phyloP scores from a whole-genome alignment of 1,284 basidiomycete genomes.

The Fomitiporia mediterranea region DNA sequence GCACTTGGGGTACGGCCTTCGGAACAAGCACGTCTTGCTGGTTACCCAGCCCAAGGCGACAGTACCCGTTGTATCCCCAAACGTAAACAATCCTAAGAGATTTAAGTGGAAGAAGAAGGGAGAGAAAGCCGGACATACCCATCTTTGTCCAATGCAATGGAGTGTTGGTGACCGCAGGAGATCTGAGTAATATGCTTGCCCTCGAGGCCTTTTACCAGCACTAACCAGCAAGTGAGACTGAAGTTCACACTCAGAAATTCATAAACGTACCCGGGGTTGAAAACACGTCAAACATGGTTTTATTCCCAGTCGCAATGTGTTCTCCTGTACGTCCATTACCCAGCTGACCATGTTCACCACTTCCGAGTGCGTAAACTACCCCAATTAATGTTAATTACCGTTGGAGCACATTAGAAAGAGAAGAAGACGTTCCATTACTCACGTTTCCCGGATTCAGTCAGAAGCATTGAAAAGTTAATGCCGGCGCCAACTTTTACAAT shows the following conservation, averaged over 20 bases:
- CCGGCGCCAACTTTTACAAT: conserved; percentile 77
- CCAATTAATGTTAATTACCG: too few relatives aligned
- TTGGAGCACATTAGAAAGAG: conserved; percentile 4
- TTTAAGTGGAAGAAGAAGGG: conserved; percentile 7
- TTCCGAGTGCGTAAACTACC: conserved; percentile 83
- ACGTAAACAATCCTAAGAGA: conserved; percentile 64
- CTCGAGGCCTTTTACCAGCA: conserved; percentile 66
- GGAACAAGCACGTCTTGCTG: conserved; percentile 79
- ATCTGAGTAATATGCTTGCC: conserved; percentile 78
- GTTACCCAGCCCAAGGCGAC: conserved; percentile 77
- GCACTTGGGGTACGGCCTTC: conserved; percentile 69
- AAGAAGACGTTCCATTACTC: conserved; percentile 20
- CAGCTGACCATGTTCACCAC: conserved; percentile 89
- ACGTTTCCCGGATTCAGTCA: conserved; percentile 79
- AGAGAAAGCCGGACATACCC: conserved; percentile 42
- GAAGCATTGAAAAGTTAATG: conserved; percentile 76
- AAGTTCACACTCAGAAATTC: conserved; percentile 12
- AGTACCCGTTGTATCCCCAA: conserved; percentile 85
- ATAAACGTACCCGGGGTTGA: conserved; percentile 58
- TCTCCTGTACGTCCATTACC: conserved; percentile 90
- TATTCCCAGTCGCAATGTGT: conserved; percentile 79
- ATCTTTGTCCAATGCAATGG: conserved; percentile 72
- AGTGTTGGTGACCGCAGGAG: conserved; percentile 84
- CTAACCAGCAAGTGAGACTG: conserved; percentile 33
- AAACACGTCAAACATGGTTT: conserved; percentile 79